phyloP scores from a whole-genome alignment of 2,329 filamentous ascomycete species.

The Hymenoscyphus fructigenus region DNA sequence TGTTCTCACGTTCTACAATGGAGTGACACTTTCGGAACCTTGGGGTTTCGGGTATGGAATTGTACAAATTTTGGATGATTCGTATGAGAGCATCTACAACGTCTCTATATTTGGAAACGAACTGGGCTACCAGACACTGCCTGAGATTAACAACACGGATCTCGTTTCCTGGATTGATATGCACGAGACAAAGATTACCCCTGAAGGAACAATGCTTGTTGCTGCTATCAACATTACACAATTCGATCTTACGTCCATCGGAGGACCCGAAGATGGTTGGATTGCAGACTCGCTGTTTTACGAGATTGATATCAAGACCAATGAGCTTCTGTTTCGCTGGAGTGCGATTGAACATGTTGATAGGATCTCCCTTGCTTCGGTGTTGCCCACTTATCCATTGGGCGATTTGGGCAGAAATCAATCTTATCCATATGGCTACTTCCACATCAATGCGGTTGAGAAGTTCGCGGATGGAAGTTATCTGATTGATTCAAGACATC shows the following conservation, averaged over 20 bases:
- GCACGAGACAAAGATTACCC: not conserved
- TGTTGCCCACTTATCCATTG: too few species aligned
- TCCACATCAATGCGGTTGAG: constrained; percentile 33
- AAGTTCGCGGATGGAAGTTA: constrained; percentile 30
- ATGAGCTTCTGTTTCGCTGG: constrained; percentile 43
- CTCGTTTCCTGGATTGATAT: too few species aligned
- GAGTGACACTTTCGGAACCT: too few species aligned
- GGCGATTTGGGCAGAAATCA: not conserved
- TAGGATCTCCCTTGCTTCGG: constrained; percentile 25
- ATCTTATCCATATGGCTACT: constrained; percentile 20
- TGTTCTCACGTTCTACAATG: too few species aligned
- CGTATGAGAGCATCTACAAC: too few species aligned
- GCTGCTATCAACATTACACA: constrained; percentile 35
- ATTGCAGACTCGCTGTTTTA: constrained; percentile 41
- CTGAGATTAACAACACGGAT: too few species aligned
- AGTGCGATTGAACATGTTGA: constrained; percentile 36
- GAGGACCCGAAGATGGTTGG: constrained; percentile 37
- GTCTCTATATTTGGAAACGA: too few species aligned
- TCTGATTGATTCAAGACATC: constrained; percentile 31
- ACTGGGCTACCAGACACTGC: too few species aligned
- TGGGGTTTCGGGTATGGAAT: too few species aligned
- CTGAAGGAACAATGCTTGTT: not conserved
- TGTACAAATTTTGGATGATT: too few species aligned
- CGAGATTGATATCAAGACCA: constrained; percentile 44
- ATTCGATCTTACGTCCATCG: constrained; percentile 36